Evolutionary conservation across 306 rosid genomes (phyloP).

Genomic region (Cicer cuneatum): DNA sequence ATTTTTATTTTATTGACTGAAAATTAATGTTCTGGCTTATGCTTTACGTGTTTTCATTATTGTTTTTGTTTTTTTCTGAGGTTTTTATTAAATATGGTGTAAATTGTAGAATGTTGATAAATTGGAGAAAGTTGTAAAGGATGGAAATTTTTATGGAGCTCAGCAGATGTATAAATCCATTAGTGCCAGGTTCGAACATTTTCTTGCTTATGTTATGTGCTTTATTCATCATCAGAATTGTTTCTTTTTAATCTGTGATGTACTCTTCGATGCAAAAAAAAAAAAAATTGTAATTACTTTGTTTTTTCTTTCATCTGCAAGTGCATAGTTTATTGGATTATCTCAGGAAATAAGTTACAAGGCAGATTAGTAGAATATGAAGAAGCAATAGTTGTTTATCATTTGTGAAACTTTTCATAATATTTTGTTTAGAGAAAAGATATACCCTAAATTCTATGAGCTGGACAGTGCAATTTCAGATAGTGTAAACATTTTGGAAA

Average conservation of each 20-base stretch:
- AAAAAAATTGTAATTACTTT: background rate
- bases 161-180: slow-evolving; percentile 95
- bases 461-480: slow-evolving; percentile 25
- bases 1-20: background rate
- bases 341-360: background rate
- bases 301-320: slow-evolving; percentile 23
- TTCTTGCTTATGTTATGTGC: background rate
- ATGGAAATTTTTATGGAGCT: slow-evolving; percentile 88
- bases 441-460: slow-evolving; percentile 6
- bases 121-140: slow-evolving; percentile 72
- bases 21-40: slow-evolving; percentile 1
- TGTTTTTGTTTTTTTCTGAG: slow-evolving; percentile 23
- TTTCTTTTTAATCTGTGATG: background rate
- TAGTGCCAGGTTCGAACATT: slow-evolving; percentile 71
- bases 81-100: slow-evolving; percentile 8
- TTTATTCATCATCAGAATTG: slow-evolving; percentile 7
- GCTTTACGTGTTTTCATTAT: slow-evolving; percentile 1
- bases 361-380: background rate
- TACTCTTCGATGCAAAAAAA: slow-evolving; percentile 21
- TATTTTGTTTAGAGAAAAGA: slow-evolving; percentile 13
- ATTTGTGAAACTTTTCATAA: background rate
- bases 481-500: slow-evolving; percentile 20
- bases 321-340: background rate
- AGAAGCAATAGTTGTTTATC: slow-evolving; percentile 10
- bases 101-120: slow-evolving; percentile 79